These are phyloP conservation scores for Dactylellina sp. DNA, from an alignment of 2,329 filamentous ascomycete species.

Conservation along the genomic window DNA sequence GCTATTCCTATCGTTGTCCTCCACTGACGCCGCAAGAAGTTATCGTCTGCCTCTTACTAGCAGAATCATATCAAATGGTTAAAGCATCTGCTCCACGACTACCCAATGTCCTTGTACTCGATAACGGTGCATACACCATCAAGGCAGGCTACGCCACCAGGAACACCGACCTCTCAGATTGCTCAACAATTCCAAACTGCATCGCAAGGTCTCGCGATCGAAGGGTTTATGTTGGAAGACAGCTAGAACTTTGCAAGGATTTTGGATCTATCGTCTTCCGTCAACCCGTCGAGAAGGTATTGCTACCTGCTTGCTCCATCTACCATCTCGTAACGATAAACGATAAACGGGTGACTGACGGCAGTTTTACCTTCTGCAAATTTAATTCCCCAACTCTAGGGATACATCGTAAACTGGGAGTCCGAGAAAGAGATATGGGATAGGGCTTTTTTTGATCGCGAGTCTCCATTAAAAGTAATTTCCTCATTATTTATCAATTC, in stretches of 20 bases:
- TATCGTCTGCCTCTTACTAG: too few species aligned
- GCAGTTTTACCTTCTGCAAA: conserved; percentile 13
- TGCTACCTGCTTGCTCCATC: neutral
- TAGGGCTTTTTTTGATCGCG: conserved; percentile 80
- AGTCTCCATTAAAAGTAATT: conserved; percentile 69
- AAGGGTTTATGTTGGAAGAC: conserved; percentile 81
- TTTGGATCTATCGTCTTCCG: conserved; percentile 90
- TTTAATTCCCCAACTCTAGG: conserved; percentile 63
- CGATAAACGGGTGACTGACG: conserved; percentile 34
- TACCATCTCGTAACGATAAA: conserved; percentile 4
- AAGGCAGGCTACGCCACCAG: conserved; percentile 82
- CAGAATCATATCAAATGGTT: conserved; percentile 22
- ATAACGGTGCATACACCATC: conserved; percentile 91
- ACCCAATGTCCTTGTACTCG: conserved; percentile 81
- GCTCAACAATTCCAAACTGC: conserved; percentile 84
- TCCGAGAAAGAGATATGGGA: conserved; percentile 96
- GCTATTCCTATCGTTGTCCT: neutral
- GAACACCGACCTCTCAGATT: conserved; percentile 67
- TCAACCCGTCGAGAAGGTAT: conserved; percentile 82
- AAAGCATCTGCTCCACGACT: conserved; percentile 48
- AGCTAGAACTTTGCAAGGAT: conserved; percentile 82
- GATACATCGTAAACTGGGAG: conserved; percentile 97
- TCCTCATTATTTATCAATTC: conserved; percentile 58
- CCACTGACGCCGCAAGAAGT: neutral
- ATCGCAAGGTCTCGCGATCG: conserved; percentile 84